Conservation (phyloP, 1,284 basidiomycete genomes). For the Trametes pubescens region DNA sequence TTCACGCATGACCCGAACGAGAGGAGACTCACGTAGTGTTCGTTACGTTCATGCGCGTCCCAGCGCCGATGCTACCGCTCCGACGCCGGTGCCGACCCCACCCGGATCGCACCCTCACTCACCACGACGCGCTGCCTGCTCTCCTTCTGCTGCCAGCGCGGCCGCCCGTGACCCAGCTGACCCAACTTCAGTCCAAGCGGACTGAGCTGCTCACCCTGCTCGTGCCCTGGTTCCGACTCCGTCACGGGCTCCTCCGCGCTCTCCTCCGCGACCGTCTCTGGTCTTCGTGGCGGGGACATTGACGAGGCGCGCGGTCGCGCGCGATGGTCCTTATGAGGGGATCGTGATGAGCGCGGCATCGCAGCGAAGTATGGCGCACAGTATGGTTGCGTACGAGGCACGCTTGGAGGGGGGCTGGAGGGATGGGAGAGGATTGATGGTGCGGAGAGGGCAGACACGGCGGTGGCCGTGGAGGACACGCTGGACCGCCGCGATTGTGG, state of each 20-base stretch:
- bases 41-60: background rate
- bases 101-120: slow-evolving; percentile 24
- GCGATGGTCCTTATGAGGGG: background rate
- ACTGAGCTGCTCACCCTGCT: slow-evolving; percentile 3
- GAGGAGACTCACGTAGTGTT: background rate
- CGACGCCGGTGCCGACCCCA: background rate
- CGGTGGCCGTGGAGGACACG: slow-evolving; percentile 26
- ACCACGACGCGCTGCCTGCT: slow-evolving; percentile 19
- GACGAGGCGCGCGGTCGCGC: slow-evolving; percentile 19
- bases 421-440: slow-evolving; percentile 22
- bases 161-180: slow-evolving; percentile 11
- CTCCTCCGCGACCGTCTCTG: slow-evolving; percentile 30
- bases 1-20: background rate
- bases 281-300: slow-evolving; percentile 17
- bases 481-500: slow-evolving; percentile 29
- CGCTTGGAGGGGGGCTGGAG: slow-evolving; percentile 18
- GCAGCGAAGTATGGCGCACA: slow-evolving; percentile 50
- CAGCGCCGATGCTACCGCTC: background rate
- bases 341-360: slow-evolving; percentile 38
- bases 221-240: background rate
- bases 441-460: slow-evolving; percentile 24
- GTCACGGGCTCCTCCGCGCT: slow-evolving; percentile 15
- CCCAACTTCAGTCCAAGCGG: slow-evolving; percentile 25
- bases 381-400: slow-evolving; percentile 52
- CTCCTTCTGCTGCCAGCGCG: slow-evolving; percentile 8